phyloP scores from a whole-genome alignment of 2,329 filamentous ascomycete species.

The Aspergillus intermedius region DNA sequence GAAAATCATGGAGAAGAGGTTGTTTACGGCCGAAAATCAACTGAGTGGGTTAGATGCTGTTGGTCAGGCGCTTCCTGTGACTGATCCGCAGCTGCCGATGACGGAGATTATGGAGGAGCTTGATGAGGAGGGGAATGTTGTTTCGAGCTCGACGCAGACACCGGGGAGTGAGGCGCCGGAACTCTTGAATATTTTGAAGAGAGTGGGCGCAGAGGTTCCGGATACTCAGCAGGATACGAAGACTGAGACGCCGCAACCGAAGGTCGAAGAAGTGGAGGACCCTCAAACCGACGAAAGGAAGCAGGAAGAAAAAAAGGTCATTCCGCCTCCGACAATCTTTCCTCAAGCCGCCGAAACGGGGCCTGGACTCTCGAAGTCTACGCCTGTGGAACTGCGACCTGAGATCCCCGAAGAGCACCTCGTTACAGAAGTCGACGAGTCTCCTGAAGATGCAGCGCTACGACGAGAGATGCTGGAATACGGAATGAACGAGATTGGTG shows the following conservation, averaged over 20 bases:
- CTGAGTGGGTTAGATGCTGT: conserved; percentile 57
- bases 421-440: conserved; percentile 67
- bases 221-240: conserved; percentile 15
- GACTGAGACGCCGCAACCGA: not conserved
- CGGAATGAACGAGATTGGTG: conserved; percentile 77
- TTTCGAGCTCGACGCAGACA: conserved; percentile 60
- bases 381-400: conserved; percentile 9
- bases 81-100: conserved; percentile 63
- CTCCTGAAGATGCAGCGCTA: conserved; percentile 69
- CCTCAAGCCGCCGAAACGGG: conserved; percentile 7
- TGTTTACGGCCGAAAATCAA: conserved; percentile 60
- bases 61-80: conserved; percentile 55
- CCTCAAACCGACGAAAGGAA: not conserved
- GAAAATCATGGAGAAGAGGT: conserved; percentile 63
- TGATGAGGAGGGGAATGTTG: conserved; percentile 80
- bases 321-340: conserved; percentile 1
- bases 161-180: conserved; percentile 62
- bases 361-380: not conserved
- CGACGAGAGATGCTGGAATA: conserved; percentile 89
- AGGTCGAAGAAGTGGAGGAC: not conserved
- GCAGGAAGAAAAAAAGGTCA: not conserved
- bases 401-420: conserved; percentile 31
- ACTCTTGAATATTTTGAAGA: conserved; percentile 65
- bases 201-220: conserved; percentile 61
- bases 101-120: conserved; percentile 89